Base-by-base conservation (phyloP, 345 rosid species). In the Boechera divaricarpa region DNA sequence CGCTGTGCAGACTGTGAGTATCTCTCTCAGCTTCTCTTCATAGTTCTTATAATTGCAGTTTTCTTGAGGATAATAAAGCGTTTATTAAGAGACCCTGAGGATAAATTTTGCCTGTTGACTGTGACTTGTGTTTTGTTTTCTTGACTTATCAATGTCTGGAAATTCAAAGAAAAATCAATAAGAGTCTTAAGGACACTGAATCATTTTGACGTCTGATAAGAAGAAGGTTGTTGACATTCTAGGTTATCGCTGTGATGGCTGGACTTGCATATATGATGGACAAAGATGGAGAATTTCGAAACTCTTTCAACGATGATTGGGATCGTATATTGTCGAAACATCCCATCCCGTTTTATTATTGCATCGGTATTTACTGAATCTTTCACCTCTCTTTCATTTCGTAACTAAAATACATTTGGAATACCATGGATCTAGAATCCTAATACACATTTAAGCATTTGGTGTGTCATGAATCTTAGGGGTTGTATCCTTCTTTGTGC, bases 251-350 rank as follows among this genome's bases (percentile, higher is more conserved):
- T 53, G 82, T 86, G 29, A 82, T 90, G 69, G 98, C 92, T 49
- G 96, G 89, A 72, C 82, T 90, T 83, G 98, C 98, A 41, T 95
- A 86, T 76, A 39, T 92, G 48, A 87, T 95, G 97, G 98, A 92
- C 79, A 92, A 90, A 84, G 94, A 92, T 69, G 99, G 99, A 66
- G 86, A 88, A 47, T 95, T 95, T 70, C 86, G 96, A 53, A 90
- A 95, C 73, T 95, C 96, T 42, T 95, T 95, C 80, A 89, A 88
- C 78, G 97, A 90, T 83, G 89, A 92, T 47, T 95, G 97, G 99
- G 98, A 95, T 81, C 96, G 92, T 53, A 85, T 90, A 60, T 67
- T 92, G 67, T 92, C 98, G 7, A 95, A 85, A 64, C 98, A 90
- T 85, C 99, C 99, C 39, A 84, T 92, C 70, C 98, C 99, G 11